phyloP scores from a whole-genome alignment of 805 yeast genomes.

The Metschnikowia cerradonensis region DNA sequence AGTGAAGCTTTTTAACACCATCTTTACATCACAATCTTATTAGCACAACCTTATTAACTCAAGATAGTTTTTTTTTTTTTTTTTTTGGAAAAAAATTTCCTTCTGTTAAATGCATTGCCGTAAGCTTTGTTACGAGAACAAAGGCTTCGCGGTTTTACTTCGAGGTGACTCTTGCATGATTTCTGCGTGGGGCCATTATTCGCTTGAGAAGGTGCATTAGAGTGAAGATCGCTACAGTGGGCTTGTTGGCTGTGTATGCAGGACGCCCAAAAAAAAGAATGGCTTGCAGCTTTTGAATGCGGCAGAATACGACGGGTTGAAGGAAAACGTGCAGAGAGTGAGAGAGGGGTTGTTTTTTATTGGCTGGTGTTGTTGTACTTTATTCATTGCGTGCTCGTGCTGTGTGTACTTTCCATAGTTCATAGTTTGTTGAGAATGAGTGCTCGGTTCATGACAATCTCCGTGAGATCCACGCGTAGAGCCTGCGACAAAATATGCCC shows the following conservation, averaged over 20 bases:
- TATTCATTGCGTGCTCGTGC: background rate
- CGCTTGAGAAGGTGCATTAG: background rate
- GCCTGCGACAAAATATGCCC: constrained; percentile 19
- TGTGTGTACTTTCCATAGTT: constrained; percentile 10
- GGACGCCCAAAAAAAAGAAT: background rate
- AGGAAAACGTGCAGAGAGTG: background rate
- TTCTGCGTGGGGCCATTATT: background rate
- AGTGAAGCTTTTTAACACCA: background rate
- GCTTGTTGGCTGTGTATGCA: background rate
- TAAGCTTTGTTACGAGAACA: background rate
- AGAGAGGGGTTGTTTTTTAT: background rate
- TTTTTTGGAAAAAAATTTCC: too few relatives aligned
- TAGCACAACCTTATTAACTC: too few relatives aligned
- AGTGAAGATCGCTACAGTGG: background rate
- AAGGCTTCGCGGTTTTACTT: background rate
- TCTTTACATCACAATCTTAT: too few relatives aligned
- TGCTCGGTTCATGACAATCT: constrained; percentile 31
- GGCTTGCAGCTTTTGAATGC: background rate
- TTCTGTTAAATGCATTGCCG: background rate
- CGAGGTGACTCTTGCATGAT: background rate
- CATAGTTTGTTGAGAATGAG: constrained; percentile 28
- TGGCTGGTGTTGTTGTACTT: background rate
- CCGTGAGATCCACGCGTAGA: constrained; percentile 26
- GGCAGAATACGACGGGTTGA: background rate
- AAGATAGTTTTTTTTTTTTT: too few relatives aligned